Percentiles rank a stretch among this genome's conserved stretches.
Conservation (phyloP, 805 yeast species). For the Candida chilensis region DNA sequence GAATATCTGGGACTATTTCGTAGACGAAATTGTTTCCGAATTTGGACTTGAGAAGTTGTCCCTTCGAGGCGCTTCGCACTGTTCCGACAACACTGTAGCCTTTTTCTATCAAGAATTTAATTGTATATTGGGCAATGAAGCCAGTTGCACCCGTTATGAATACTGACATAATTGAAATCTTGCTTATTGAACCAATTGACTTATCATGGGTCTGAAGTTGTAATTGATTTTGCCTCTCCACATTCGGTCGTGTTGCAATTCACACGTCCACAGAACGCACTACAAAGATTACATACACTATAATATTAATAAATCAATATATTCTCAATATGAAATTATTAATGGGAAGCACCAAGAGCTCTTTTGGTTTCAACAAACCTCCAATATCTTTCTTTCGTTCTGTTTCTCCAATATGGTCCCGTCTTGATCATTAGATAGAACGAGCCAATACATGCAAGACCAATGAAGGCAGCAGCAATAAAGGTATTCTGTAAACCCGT, state of each 20-base stretch:
- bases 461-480: conserved; percentile 44
- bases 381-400: conserved; percentile 22
- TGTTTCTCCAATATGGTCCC: conserved; percentile 24
- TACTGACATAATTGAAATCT: conserved; percentile 13
- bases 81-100: conserved; percentile 38
- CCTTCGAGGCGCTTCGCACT: conserved; percentile 32
- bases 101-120: conserved; percentile 25
- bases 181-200: too few species aligned
- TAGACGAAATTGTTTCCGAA: conserved; percentile 15
- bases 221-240: too few species aligned
- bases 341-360: too few species aligned
- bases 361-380: too few species aligned
- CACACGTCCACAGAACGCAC: too few species aligned
- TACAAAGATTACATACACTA: too few species aligned
- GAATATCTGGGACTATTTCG: conserved; percentile 25
- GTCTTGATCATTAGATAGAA: conserved; percentile 28
- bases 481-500: conserved; percentile 49
- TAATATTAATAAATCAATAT: too few species aligned
- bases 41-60: conserved; percentile 20
- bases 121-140: conserved; percentile 38
- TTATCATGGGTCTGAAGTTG: too few species aligned
- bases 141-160: conserved; percentile 44
- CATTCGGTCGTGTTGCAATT: too few species aligned
- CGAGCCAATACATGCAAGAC: conserved; percentile 35
- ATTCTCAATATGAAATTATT: too few species aligned